Conservation (phyloP, 352 stramenopile genomes). For the Pythium catenulatum region DNA sequence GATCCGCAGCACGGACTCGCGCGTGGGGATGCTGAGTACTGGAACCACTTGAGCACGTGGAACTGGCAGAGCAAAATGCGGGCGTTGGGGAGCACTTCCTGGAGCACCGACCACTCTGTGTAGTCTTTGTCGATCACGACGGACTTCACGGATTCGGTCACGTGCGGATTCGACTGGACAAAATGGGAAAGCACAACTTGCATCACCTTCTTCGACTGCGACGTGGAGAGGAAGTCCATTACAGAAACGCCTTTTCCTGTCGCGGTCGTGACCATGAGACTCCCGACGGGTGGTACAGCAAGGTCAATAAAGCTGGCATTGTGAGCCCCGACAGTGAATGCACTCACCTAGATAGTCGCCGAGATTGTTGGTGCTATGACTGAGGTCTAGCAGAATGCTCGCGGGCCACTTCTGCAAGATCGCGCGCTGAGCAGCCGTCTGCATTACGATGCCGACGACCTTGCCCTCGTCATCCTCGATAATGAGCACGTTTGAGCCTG, state of each 20-base stretch:
- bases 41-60: conserved; percentile 47
- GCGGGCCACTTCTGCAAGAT: conserved; percentile 51
- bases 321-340: too few species aligned
- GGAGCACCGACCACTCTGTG: conserved; percentile 23
- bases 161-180: not conserved
- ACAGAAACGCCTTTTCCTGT: conserved; percentile 52
- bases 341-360: conserved; percentile 45
- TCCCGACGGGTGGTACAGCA: not conserved
- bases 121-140: conserved; percentile 64
- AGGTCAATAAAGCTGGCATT: not conserved
- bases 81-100: not conserved
- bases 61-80: conserved; percentile 49
- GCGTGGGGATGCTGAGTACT: not conserved
- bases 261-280: conserved; percentile 35
- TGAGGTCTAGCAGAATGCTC: conserved; percentile 54
- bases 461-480: not conserved
- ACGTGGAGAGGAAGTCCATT: conserved; percentile 48
- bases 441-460: conserved; percentile 26
- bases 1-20: not conserved
- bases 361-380: conserved; percentile 56
- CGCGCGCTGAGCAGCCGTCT: not conserved
- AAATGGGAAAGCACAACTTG: conserved; percentile 16
- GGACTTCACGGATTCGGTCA: conserved; percentile 11
- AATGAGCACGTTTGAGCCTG: too few species aligned
- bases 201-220: conserved; percentile 52